Percentiles rank a stretch among this genome's conserved stretches.
phyloP scores from a whole-genome alignment of 139 green algal species.

The Ulvella scutata region DNA sequence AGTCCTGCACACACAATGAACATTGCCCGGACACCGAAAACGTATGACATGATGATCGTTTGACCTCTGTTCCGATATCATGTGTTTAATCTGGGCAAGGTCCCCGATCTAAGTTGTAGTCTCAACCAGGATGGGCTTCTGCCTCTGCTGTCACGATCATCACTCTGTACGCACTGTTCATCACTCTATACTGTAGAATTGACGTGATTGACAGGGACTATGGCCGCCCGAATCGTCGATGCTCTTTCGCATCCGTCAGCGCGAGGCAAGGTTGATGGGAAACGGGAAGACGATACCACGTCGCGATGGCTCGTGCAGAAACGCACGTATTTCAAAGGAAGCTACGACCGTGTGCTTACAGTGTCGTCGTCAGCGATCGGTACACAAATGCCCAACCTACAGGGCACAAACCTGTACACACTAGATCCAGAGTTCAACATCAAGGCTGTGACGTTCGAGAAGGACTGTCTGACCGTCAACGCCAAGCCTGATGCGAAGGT shows the following conservation, averaged over 20 bases:
- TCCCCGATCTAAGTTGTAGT: no score
- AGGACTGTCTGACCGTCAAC: neutral
- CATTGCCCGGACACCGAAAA: no score
- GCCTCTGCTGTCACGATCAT: no score
- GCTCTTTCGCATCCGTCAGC: neutral
- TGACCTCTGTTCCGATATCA: no score
- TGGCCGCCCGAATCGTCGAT: neutral
- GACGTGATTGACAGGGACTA: no score
- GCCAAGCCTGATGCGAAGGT: neutral
- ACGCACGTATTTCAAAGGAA: neutral
- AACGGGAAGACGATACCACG: neutral
- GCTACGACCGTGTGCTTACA: neutral
- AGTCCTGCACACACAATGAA: no score
- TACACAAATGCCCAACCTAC: neutral
- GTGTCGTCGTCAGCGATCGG: neutral
- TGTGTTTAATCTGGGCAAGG: no score
- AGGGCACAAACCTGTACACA: constrained; percentile 4
- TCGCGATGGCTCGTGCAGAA: neutral
- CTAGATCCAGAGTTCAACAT: neutral
- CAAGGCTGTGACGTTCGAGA: neutral
- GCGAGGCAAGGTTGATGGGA: neutral
- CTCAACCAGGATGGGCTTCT: no score
- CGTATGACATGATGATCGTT: no score
- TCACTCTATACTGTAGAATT: no score
- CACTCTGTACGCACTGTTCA: no score